Evolutionary conservation across 2,329 filamentous ascomycete genomes (phyloP), one percentile per base, ranked within the genome.

Genomic region (Calonectria naviculata): DNA sequence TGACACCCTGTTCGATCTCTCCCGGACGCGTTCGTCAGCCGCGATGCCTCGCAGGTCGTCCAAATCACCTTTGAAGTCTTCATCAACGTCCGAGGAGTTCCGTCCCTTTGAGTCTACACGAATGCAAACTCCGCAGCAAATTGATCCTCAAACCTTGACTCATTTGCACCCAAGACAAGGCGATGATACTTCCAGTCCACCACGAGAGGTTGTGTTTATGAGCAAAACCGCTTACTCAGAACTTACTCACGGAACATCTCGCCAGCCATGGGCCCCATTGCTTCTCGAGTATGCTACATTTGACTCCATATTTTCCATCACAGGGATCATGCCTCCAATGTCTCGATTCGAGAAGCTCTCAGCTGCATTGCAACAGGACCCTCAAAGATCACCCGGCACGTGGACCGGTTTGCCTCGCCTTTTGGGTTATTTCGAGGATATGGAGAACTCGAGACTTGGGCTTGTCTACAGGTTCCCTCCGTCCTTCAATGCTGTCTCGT

Each of bases 1-100:
- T 80, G 94, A 95, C 81, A 94, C 92, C 0, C 87, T 96, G 1
- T 95, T 94, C 80, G 93, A 95, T 78, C 85, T 95, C 17, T 95
- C 93, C 0, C 86, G 91, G 61, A 93, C 92, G 17, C 87, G 93
- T 24, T 86, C 88, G 0, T 87, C 87, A 1, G 84, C 83, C 1
- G 81, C 83, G 3, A 76, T 82, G 13, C 79, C 82, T 2, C 70
- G 77, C 64, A 62, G 80, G 73, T 54, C 78, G 69, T 72, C 80
- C 73, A 78, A 84, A 78, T 69, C 78, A 1, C 65, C 81, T 0
- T 81, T 82, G 54, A 87, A 85, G 65, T 78, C 83, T 0, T 75
- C 80, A 19, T 75, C 81, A 0, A 80, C 83, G 0, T 75, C 80
- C 0, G 88, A 90, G 6, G 87, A 89, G 46, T 80, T 85, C 38